Evolutionary conservation across 1,284 basidiomycete species (phyloP).

Genomic region (Puccinia horiana): DNA sequence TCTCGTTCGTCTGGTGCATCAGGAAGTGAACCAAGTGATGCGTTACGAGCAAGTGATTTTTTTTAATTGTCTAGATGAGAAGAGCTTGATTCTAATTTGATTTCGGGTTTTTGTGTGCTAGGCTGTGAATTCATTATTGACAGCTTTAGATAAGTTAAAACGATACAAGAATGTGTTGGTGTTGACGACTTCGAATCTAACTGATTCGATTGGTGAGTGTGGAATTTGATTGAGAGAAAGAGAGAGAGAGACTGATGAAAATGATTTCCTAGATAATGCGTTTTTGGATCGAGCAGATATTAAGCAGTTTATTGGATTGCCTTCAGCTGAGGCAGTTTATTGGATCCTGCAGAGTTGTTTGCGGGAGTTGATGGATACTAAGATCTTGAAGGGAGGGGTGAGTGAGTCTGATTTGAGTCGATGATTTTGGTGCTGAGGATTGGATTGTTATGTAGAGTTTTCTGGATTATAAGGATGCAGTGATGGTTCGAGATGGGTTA

Average conservation of each 20-base stretch:
- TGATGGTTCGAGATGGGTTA: slow-evolving; percentile 59
- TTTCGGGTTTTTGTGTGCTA: not conserved
- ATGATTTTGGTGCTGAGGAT: slow-evolving; percentile 50
- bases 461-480: slow-evolving; percentile 45
- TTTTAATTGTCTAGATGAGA: not conserved
- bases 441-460: not conserved
- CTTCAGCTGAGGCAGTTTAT: slow-evolving; percentile 85
- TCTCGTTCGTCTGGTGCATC: slow-evolving; percentile 89
- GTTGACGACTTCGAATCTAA: slow-evolving; percentile 94
- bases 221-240: not conserved
- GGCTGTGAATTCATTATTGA: slow-evolving; percentile 94
- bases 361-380: slow-evolving; percentile 72
- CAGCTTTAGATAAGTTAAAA: slow-evolving; percentile 93
- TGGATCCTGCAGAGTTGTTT: slow-evolving; percentile 86
- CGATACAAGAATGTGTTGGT: slow-evolving; percentile 89
- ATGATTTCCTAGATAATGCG: slow-evolving; percentile 72
- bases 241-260: not conserved
- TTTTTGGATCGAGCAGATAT: slow-evolving; percentile 97
- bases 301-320: slow-evolving; percentile 88
- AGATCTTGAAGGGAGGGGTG: slow-evolving; percentile 65
- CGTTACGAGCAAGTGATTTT: slow-evolving; percentile 64
- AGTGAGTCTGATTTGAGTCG: slow-evolving; percentile 60
- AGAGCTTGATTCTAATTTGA: not conserved
- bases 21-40: slow-evolving; percentile 91
- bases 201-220: slow-evolving; percentile 80